Percentiles rank a stretch among this genome's conserved stretches.
phyloP scores from a whole-genome alignment of 2,329 filamentous ascomycete species.

The Calonectria pseudoturangicola region DNA sequence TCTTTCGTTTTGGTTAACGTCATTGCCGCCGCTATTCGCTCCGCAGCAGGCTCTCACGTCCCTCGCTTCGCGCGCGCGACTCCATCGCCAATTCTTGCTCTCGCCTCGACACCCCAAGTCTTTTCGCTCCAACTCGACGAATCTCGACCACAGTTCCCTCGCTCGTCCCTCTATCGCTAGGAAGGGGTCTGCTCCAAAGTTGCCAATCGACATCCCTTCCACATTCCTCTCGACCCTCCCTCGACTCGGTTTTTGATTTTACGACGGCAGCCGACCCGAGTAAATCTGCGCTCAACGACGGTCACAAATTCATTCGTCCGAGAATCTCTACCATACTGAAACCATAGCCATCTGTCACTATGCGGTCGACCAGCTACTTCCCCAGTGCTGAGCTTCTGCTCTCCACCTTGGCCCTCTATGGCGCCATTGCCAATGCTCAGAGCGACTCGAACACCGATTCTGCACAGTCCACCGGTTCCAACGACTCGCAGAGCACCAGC shows the following conservation, averaged over 20 bases:
- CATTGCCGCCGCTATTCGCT: conserved; percentile 25
- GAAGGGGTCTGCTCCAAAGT: not conserved
- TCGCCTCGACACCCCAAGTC: conserved; percentile 20
- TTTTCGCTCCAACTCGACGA: conserved; percentile 21
- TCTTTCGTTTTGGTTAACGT: conserved; percentile 22
- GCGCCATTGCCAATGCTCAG: conserved; percentile 59
- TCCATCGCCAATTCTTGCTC: conserved; percentile 5
- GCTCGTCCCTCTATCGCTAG: not conserved
- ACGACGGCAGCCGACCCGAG: conserved; percentile 1
- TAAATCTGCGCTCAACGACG: not conserved
- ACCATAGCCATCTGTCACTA: conserved; percentile 41
- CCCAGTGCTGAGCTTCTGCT: conserved; percentile 54
- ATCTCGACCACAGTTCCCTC: not conserved
- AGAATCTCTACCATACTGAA: not conserved
- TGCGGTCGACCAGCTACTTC: conserved; percentile 55
- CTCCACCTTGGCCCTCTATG: conserved; percentile 55
- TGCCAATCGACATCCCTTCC: conserved; percentile 27
- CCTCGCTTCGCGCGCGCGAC: conserved; percentile 26
- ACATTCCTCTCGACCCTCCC: conserved; percentile 27
- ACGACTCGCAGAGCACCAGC: conserved; percentile 23
- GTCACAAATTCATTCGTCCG: not conserved
- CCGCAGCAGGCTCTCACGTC: conserved; percentile 19
- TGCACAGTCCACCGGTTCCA: conserved; percentile 37
- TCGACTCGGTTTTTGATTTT: conserved; percentile 10
- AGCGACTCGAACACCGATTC: conserved; percentile 46